Evolutionary conservation across 176 grass and related monocot species (phyloP), one percentile per base, ranked within the genome.

Genomic region (Zoysia pacifica): DNA sequence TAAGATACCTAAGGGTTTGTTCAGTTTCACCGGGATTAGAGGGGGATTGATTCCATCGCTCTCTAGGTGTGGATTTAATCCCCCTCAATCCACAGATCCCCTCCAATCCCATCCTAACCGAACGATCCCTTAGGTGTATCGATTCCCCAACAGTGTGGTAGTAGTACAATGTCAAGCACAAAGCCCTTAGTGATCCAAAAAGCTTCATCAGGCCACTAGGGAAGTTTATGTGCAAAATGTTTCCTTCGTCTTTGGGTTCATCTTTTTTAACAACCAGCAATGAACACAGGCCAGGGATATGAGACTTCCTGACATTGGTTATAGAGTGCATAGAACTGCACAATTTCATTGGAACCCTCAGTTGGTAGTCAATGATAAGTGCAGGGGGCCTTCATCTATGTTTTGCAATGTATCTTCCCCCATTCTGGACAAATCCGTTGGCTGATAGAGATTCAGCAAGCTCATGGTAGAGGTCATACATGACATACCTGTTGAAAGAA

Each of bases 381-480:
- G 65, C 5, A 12, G 52, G 75, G 39, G 60, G 50, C 74, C 66
- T 69, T 65, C 55, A 69, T 83, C 66, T 48, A 80, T 14, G 44
- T 76, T 36, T 12, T 9, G 14, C 15, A 83, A 38, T 64, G 71
- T 76, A 87, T 13, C 41, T 62, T 66, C 59, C 54, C 83, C 76
- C 65, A 69, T 80, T 10, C 68, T 79, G 16, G 49, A 69, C 72
- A 68, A 81, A 39, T 81, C 49, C 28, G 28, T 81, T 81, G 38
- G 51, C 40, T 70, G 80, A 74, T 56, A 84, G 62, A 69, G 61
- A 67, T 11, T 81, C 48, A 44, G 81, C 64, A 63, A 84, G 75
- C 38, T 80, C 69, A 55, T 80, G 84, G 68, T 77, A 75, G 11
- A 81, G 37, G 56, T 83, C 86, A 78, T 83, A 80, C 80, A 88